Evolutionary conservation across 2,329 filamentous ascomycete genomes (phyloP), one percentile per base, ranked within the genome.

Genomic region (Aspergillus sclerotialis): DNA sequence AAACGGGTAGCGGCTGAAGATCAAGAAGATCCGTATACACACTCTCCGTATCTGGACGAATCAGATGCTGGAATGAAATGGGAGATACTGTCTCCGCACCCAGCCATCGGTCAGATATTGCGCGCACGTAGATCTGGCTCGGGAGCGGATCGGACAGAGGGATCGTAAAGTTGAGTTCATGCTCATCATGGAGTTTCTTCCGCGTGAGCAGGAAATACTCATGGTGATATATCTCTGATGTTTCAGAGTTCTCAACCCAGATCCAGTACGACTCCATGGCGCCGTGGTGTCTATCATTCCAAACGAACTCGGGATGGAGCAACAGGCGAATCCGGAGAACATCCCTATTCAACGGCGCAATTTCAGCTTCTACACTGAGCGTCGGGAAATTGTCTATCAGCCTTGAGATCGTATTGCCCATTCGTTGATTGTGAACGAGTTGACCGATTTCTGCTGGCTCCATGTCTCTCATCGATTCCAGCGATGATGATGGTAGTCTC

Each of bases 171-270:
- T 92, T 94, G 30, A 98, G 76, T 62, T 98, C 92, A 49, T 98
- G 92, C n/a, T 92, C 85, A 56, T 96, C 89, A 46, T 94, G 78
- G 2, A 98, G 72, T 69, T 94, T 95, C 61, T 78, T 85, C 43
- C 88, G 75, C 42, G 80, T 93, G 5, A 98, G 72, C 37, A 98
- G 92, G 64, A 98, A 96, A 62, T 83, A 95, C 58, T 98, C 92
- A 45, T 96, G 86, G 51, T 98, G 92, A 52, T 94, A 96, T 26
- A 98, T 96, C 60, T 96, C 89, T 0, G 87, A 89, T 0, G 89
- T 95, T 50, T 96, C 92, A 0, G 90, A 95, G 56, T 96, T 94
- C 60, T 98, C 92, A 3, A 98, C 90, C 93, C 92, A 98, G 38
- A 98, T 83, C 76, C 93, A 98, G 65, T 93, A 98, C 4, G 90